phyloP scores from a whole-genome alignment of 495 filamentous ascomycete genomes.

The Astrocystis sublimbata region DNA sequence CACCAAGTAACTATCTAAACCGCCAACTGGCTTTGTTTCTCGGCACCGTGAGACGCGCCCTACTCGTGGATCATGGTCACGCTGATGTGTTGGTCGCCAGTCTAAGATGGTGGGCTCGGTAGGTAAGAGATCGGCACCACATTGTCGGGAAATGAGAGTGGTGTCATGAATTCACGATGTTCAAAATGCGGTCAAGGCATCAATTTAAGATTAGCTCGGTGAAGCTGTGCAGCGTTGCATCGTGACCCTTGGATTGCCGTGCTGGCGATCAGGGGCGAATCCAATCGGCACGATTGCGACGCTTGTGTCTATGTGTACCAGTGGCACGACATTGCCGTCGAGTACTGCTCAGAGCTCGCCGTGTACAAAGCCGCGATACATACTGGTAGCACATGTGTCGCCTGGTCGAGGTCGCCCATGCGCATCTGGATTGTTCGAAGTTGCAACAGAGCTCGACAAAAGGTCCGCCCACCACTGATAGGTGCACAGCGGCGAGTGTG shows the following conservation, averaged over 20 bases:
- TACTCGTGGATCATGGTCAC: not conserved
- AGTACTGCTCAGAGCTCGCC: not conserved
- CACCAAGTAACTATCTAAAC: too few relatives aligned
- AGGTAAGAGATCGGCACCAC: slow-evolving; percentile 2
- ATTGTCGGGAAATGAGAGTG: not conserved
- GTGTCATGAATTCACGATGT: not conserved
- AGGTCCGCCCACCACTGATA: not conserved
- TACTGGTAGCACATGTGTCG: too few relatives aligned
- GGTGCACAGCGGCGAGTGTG: not conserved
- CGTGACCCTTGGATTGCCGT: not conserved
- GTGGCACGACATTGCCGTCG: not conserved
- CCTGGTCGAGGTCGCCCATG: not conserved
- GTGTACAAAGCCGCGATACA: not conserved
- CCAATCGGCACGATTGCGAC: slow-evolving; percentile 1
- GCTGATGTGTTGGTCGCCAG: not conserved
- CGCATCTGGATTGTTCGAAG: not conserved
- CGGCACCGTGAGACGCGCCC: not conserved
- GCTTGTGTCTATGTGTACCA: not conserved
- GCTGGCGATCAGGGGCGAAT: not conserved
- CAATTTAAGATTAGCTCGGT: not conserved
- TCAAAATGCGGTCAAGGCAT: not conserved
- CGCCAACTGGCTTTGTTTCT: not conserved
- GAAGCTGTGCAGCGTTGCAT: not conserved
- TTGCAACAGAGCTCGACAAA: not conserved
- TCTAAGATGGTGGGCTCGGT: not conserved